Percentiles rank a stretch among this genome's conserved stretches.
These are phyloP conservation scores for Nitzschia sp. DNA, from an alignment of 108 stramenopile genomes.

Conservation along the genomic window DNA sequence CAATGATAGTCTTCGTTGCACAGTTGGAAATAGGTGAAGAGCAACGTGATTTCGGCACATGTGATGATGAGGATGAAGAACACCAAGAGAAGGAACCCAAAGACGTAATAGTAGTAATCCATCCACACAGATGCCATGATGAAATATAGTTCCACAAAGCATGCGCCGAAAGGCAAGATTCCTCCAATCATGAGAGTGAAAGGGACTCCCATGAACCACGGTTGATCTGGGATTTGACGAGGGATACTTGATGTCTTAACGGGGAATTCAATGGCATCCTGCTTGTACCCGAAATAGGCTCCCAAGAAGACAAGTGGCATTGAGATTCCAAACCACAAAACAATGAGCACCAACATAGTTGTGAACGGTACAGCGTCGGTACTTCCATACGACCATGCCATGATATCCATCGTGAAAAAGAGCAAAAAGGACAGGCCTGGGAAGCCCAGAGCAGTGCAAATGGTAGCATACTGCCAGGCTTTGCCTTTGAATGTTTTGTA, in stretches of 20 bases:
- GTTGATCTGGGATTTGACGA: slow-evolving; percentile 92
- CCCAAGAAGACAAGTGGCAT: slow-evolving; percentile 96
- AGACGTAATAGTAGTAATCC: slow-evolving; percentile 98
- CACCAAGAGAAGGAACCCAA: slow-evolving; percentile 96
- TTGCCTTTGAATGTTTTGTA: slow-evolving; percentile 99
- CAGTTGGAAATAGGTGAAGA: slow-evolving; percentile 99
- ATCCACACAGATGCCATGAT: slow-evolving; percentile 95
- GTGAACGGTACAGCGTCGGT: slow-evolving; percentile 94
- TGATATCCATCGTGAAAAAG: slow-evolving; percentile 89
- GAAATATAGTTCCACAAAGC: slow-evolving; percentile 98
- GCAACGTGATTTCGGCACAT: slow-evolving; percentile 95
- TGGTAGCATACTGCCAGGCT: slow-evolving; percentile 92
- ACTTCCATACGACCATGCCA: slow-evolving; percentile 68
- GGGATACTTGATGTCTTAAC: slow-evolving; percentile 91
- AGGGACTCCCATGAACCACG: slow-evolving; percentile 89
- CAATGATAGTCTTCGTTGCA: slow-evolving; percentile 98
- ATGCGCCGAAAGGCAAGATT: slow-evolving; percentile 96
- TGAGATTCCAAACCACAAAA: slow-evolving; percentile 96
- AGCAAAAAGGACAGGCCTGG: slow-evolving; percentile 86
- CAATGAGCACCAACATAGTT: slow-evolving; percentile 85
- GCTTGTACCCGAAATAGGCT: slow-evolving; percentile 97
- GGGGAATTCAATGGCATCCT: slow-evolving; percentile 93
- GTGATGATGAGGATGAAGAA: slow-evolving; percentile 94
- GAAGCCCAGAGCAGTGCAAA: slow-evolving; percentile 86
- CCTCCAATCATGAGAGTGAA: slow-evolving; percentile 93